Conservation (phyloP, 1,139 yeast species). For the Candida smagusa region DNA sequence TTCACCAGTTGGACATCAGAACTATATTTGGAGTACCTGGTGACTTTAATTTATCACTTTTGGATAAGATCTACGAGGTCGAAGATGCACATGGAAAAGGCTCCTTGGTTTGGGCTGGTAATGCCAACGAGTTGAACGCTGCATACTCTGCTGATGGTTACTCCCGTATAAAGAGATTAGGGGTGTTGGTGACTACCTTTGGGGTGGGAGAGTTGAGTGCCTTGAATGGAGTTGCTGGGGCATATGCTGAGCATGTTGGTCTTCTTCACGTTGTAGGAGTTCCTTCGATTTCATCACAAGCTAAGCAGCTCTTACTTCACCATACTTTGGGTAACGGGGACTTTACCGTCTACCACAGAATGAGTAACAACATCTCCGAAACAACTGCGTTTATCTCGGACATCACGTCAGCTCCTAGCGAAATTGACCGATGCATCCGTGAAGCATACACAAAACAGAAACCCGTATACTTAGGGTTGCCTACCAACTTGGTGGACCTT, state of each 20-base stretch:
- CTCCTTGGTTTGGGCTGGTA: conserved; percentile 63
- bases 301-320: conserved; percentile 48
- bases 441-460: conserved; percentile 37
- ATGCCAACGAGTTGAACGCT: conserved; percentile 70
- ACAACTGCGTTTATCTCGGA: conserved; percentile 32
- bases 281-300: conserved; percentile 61
- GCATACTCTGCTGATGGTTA: conserved; percentile 74
- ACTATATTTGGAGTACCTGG: conserved; percentile 81
- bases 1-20: conserved; percentile 55
- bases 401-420: conserved; percentile 26
- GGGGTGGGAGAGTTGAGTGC: conserved; percentile 69
- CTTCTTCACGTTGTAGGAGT: conserved; percentile 54
- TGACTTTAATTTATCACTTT: conserved; percentile 67
- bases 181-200: conserved; percentile 61
- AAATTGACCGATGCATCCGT: conserved; percentile 34
- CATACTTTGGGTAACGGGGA: conserved; percentile 85
- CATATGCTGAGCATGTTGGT: conserved; percentile 60
- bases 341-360: conserved; percentile 72
- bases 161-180: conserved; percentile 58
- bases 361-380: conserved; percentile 41
- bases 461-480: conserved; percentile 39
- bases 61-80: conserved; percentile 64
- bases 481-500: conserved; percentile 36
- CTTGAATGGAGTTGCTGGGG: conserved; percentile 56
- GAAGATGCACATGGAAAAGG: conserved; percentile 28